These are phyloP conservation scores for Beauveria scarabaeidicola DNA, from an alignment of 2,329 filamentous ascomycete species.

Conservation along the genomic window DNA sequence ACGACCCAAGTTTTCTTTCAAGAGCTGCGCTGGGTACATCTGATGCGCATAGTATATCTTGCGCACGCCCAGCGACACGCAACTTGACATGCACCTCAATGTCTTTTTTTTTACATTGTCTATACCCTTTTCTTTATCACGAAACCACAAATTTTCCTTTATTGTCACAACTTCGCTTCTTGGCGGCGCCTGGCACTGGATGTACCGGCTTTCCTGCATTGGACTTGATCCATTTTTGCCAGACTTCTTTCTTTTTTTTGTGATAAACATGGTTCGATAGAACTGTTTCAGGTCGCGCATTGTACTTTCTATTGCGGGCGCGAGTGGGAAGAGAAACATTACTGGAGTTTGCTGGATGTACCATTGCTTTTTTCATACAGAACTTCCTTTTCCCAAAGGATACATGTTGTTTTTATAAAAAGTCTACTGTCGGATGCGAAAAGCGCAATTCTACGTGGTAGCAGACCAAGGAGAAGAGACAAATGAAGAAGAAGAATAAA, in stretches of 20 bases:
- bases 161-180: background rate
- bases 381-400: background rate
- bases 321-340: conserved; percentile 2
- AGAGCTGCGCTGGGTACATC: background rate
- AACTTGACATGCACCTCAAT: conserved; percentile 4
- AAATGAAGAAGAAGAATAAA: background rate
- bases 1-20: background rate
- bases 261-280: conserved; percentile 8
- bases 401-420: background rate
- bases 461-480: background rate
- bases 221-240: conserved; percentile 5
- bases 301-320: background rate
- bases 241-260: background rate
- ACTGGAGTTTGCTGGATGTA: conserved; percentile 10
- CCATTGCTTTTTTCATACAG: background rate
- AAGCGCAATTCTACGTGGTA: background rate
- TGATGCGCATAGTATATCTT: conserved; percentile 1
- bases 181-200: background rate
- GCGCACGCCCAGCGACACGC: background rate
- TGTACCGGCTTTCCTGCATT: background rate
- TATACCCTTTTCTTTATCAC: conserved; percentile 11
- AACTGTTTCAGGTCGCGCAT: conserved; percentile 4
- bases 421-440: conserved; percentile 2
- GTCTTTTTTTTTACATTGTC: conserved; percentile 10
- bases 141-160: conserved; percentile 1